Conservation (phyloP, 1,284 basidiomycete genomes). For the Pseudozyma pruni region DNA sequence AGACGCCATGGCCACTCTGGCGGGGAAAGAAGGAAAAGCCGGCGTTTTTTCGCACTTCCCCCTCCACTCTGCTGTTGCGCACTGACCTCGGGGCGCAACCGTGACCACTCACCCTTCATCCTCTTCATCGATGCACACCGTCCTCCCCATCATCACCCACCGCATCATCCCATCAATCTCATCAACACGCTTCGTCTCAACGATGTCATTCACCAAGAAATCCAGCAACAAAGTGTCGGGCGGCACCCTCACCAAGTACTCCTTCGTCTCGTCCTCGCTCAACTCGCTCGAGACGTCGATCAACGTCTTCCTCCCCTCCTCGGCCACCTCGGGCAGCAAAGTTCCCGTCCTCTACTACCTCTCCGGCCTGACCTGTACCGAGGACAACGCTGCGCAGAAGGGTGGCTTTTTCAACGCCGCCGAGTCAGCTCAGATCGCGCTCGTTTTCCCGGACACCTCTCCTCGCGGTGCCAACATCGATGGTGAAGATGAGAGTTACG, state of each 20-base stretch:
- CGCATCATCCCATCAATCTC: neutral
- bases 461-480: conserved; percentile 90
- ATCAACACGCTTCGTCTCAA: neutral
- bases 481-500: conserved; percentile 82
- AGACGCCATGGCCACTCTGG: too few relatives aligned
- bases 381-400: conserved; percentile 80
- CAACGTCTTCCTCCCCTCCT: conserved; percentile 87
- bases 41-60: conserved; percentile 11
- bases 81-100: conserved; percentile 22
- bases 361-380: conserved; percentile 92
- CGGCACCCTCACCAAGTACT: conserved; percentile 62
- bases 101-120: neutral
- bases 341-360: conserved; percentile 87
- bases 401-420: conserved; percentile 61
- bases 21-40: conserved; percentile 23
- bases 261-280: conserved; percentile 74
- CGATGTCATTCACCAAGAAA: conserved; percentile 42
- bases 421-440: conserved; percentile 75
- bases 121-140: neutral
- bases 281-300: conserved; percentile 83
- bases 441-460: conserved; percentile 95
- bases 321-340: conserved; percentile 71
- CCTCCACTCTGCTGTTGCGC: conserved; percentile 9
- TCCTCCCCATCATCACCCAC: neutral
- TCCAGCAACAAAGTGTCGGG: conserved; percentile 45